Evolutionary conservation across 2,329 filamentous ascomycete species (phyloP).

Genomic region (Penicillium digitatum): DNA sequence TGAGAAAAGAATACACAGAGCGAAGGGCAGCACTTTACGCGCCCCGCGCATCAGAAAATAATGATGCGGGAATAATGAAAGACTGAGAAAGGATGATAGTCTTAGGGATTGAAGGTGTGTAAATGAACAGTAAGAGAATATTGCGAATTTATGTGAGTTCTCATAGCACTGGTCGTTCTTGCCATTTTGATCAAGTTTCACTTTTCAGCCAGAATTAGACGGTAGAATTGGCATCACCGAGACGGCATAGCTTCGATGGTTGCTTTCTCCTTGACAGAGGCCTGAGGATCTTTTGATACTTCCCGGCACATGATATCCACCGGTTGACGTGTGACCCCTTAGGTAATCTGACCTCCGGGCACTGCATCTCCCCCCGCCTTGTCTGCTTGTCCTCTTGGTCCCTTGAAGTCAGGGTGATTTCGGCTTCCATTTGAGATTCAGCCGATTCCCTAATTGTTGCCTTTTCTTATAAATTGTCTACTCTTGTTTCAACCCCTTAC

Average conservation of each 20-base stretch:
- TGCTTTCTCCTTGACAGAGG: neutral
- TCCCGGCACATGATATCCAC: conserved; percentile 13
- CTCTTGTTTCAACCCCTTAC: neutral
- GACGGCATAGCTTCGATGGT: neutral
- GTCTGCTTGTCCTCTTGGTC: conserved; percentile 25
- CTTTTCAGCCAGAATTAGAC: neutral
- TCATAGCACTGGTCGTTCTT: neutral
- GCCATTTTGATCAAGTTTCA: conserved; percentile 1
- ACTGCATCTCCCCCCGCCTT: conserved; percentile 23
- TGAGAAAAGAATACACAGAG: neutral
- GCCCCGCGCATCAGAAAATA: neutral
- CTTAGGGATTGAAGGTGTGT: conserved; percentile 5
- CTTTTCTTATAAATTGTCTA: neutral
- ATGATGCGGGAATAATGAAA: conserved; percentile 2
- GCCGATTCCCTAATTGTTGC: neutral
- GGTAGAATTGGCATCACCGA: no score
- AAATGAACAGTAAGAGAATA: neutral
- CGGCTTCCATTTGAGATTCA: conserved; percentile 8
- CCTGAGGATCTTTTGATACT: neutral
- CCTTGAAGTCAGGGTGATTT: conserved; percentile 3
- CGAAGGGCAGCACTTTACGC: neutral
- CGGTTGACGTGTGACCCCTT: conserved; percentile 6
- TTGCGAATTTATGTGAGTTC: neutral
- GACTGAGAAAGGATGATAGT: neutral
- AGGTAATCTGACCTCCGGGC: conserved; percentile 17